Base-by-base conservation (phyloP, 805 yeast species). In the Candida taoyuanica region DNA sequence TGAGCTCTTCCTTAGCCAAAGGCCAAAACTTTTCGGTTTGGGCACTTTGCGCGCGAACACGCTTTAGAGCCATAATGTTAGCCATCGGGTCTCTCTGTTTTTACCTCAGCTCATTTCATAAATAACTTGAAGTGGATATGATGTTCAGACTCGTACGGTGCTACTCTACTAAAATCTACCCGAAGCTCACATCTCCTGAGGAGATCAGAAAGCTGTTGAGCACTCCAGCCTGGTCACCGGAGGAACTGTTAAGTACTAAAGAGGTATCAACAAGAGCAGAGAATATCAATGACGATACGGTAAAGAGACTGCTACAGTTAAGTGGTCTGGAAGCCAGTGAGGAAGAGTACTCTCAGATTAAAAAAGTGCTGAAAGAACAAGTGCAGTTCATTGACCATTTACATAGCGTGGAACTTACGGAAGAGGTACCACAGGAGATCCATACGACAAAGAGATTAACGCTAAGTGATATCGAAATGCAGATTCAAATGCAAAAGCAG, bases 301-400 rank as follows among this genome's bases (percentile, higher is more conserved):
- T 52, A 9, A 39, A 44, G n/a, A 71, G 63, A 29, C 49, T 77
- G 33, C 48, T 74, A 23, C 62, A 63, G 28, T 52, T 77, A 16
- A 70, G 82, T 0, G 83, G 84, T 1, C 47, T 78, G 5, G 64
- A 70, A 48, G 59, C 63, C 9, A 19, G 14, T 4, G 27, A 58
- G 4, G 36, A 37, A 0, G 63, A 67, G 26, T 56, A 64, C 17
- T 40, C 44, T 3, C 48, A 48, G 20, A 56, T 72, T 29, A 56
- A 60, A 12, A 31, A 39, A 0, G 63, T 67, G 1, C 51, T 78
- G 33, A 60, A 62, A 27, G 67, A 68, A 14, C 84, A 78, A 44
- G 59, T 78, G 17, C 54, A 59, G n/a, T 73, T 78, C 43, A 64
- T 77, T 15, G 58, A 70, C 37, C 67, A 69, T 31, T 55, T 78